phyloP scores from a whole-genome alignment of 1,284 basidiomycete genomes.

The Ustilago esculenta region DNA sequence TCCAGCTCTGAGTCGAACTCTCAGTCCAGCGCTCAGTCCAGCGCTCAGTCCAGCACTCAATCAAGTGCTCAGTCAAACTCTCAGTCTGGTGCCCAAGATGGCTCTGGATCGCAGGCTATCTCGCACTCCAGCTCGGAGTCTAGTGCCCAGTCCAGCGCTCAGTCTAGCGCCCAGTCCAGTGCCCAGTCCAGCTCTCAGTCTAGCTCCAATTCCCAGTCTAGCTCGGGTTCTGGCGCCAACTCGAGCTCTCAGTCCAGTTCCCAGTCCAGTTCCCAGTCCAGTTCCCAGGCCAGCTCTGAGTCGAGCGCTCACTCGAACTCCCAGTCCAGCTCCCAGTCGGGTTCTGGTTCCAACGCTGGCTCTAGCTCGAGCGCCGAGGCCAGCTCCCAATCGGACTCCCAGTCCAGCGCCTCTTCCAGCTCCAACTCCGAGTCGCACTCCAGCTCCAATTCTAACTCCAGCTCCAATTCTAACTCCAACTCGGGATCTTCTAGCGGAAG shows the following conservation, averaged over 20 bases:
- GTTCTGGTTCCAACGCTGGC: no score
- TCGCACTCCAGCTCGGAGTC: background rate
- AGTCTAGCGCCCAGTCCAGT: constrained; percentile 10
- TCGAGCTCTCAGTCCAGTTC: constrained; percentile 8
- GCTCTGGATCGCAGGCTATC: constrained; percentile 1
- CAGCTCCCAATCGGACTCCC: no score
- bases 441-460: constrained; percentile 4
- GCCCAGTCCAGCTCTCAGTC: constrained; percentile 13
- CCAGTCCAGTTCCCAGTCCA: constrained; percentile 2
- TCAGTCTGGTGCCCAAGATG: constrained; percentile 8
- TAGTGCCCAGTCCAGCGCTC: background rate
- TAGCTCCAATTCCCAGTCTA: constrained; percentile 2
- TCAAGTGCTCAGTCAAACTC: constrained; percentile 12
- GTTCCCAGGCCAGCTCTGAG: constrained; percentile 1
- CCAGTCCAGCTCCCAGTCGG: constrained; percentile 4
- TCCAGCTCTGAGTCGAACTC: constrained; percentile 4
- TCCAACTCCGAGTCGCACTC: constrained; percentile 8
- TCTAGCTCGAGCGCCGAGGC: constrained; percentile 4
- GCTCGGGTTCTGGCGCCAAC: no score
- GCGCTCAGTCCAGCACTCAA: constrained; percentile 4
- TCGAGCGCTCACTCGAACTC: constrained; percentile 4
- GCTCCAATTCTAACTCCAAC: no score
- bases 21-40: constrained; percentile 10
- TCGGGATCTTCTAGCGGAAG: constrained; percentile 9
- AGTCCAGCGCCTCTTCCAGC: no score